phyloP scores from a whole-genome alignment of 2,329 filamentous ascomycete species.

The Botrytis sinoallii region DNA sequence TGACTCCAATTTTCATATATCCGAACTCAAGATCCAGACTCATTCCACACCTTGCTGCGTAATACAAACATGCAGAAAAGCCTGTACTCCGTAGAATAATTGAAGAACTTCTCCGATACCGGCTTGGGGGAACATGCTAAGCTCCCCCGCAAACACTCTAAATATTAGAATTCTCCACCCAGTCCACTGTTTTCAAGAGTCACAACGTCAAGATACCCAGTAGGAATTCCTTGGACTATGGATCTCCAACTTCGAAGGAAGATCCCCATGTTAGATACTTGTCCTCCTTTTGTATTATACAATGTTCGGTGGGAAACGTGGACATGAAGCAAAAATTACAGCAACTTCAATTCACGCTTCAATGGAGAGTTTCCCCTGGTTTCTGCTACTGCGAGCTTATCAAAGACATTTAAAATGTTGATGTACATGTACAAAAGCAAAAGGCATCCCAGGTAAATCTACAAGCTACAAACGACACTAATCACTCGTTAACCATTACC shows the following conservation, averaged over 20 bases:
- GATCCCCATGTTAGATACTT: not conserved
- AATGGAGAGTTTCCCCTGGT: not conserved
- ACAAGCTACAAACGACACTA: not conserved
- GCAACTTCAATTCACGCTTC: not conserved
- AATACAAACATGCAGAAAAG: not conserved
- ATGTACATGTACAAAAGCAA: not conserved
- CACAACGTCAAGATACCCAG: not conserved
- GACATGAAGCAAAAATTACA: not conserved
- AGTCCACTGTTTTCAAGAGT: not conserved
- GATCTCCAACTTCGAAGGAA: not conserved
- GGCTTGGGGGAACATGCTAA: not conserved
- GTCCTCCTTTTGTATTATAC: too few species aligned
- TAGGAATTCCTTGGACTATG: not conserved
- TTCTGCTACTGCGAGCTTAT: not conserved
- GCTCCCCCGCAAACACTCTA: not conserved
- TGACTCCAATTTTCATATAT: not conserved
- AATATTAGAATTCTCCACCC: not conserved
- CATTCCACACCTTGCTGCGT: not conserved
- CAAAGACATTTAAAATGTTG: not conserved
- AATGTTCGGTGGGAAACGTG: not conserved
- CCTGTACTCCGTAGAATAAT: not conserved
- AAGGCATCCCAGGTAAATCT: not conserved
- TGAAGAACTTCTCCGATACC: conserved; percentile 4
- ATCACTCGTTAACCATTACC: not conserved
- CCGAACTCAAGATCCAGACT: not conserved